Evolutionary conservation across 768 basidiomycete species (phyloP).

Genomic region (Pulveroboletus frians): DNA sequence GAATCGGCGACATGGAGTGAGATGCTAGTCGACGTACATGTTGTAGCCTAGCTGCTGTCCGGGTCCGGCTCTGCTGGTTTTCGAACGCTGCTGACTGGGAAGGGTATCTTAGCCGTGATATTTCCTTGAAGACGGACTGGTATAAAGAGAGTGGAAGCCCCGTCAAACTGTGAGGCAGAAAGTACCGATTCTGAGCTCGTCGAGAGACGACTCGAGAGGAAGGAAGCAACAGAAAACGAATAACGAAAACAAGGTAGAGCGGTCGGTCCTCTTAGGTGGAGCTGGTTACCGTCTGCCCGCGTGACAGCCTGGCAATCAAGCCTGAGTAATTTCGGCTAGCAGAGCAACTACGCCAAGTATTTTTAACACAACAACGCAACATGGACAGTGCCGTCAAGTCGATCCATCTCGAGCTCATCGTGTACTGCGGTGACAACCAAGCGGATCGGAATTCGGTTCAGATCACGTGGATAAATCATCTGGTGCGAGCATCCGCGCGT

Average conservation of each 20-base stretch:
- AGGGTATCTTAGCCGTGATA: constrained; percentile 19
- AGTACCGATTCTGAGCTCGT: constrained; percentile 9
- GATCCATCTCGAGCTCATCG: neutral
- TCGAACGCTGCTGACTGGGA: constrained; percentile 35
- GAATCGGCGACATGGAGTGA: constrained; percentile 7
- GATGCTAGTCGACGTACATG: constrained; percentile 45
- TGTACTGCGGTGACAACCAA: neutral
- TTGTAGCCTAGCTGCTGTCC: constrained; percentile 51
- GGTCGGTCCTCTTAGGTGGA: neutral
- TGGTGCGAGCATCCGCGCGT: constrained; percentile 3
- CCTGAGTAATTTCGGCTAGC: constrained; percentile 16
- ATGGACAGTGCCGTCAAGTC: neutral
- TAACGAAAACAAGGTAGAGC: constrained; percentile 1
- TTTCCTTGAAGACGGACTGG: constrained; percentile 5
- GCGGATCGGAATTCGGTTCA: neutral
- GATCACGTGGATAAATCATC: constrained; percentile 8
- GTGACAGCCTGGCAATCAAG: constrained; percentile 10
- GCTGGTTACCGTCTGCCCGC: constrained; percentile 18
- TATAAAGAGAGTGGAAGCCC: constrained; percentile 31
- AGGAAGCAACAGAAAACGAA: constrained; percentile 2
- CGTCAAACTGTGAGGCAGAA: constrained; percentile 21
- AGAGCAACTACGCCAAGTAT: neutral
- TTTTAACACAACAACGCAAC: neutral
- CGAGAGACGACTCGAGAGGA: constrained; percentile 3
- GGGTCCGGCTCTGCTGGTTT: constrained; percentile 45